Evolutionary conservation across 139 green algal species (phyloP).

Genomic region (Micractinium conductrix): DNA sequence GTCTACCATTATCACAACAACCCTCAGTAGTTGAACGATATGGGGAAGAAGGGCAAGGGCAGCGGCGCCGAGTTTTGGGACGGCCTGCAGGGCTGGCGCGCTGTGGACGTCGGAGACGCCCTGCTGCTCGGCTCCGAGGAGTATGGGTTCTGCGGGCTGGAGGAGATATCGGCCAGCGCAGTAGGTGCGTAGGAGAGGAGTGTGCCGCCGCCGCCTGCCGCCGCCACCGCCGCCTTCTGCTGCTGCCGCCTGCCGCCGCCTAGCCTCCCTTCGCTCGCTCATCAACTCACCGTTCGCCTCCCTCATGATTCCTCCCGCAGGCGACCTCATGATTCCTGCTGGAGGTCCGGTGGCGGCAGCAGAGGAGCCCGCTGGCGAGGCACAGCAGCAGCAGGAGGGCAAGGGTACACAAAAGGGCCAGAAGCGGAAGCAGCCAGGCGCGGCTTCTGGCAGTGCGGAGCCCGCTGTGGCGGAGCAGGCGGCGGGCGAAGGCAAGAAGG

Average conservation of each 20-base stretch:
- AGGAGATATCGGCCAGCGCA: slow-evolving; percentile 63
- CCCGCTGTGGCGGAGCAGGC: not conserved
- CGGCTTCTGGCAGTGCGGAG: not conserved
- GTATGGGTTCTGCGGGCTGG: slow-evolving; percentile 80
- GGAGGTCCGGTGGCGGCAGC: not conserved
- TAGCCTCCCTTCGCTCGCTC: not conserved
- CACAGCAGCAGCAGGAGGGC: not conserved
- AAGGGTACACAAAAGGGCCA: slow-evolving; percentile 18
- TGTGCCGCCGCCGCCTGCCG: not conserved
- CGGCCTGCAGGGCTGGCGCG: slow-evolving; percentile 56
- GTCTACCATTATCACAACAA: too few species aligned
- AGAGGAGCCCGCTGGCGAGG: not conserved
- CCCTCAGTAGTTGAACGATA: too few species aligned
- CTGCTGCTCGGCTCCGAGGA: slow-evolving; percentile 77
- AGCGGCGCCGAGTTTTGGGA: slow-evolving; percentile 24
- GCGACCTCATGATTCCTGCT: not conserved
- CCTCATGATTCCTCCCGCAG: not conserved
- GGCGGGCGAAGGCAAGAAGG: not conserved
- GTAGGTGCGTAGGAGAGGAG: too few species aligned
- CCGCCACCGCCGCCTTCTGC: not conserved
- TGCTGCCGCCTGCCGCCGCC: not conserved
- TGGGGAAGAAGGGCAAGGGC: slow-evolving; percentile 19
- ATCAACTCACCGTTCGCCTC: not conserved
- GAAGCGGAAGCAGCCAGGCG: slow-evolving; percentile 20
- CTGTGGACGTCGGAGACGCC: slow-evolving; percentile 66